These are phyloP conservation scores for Thecaphora thlaspeos DNA, from an alignment of 1,284 basidiomycete species.

Conservation along the genomic window DNA sequence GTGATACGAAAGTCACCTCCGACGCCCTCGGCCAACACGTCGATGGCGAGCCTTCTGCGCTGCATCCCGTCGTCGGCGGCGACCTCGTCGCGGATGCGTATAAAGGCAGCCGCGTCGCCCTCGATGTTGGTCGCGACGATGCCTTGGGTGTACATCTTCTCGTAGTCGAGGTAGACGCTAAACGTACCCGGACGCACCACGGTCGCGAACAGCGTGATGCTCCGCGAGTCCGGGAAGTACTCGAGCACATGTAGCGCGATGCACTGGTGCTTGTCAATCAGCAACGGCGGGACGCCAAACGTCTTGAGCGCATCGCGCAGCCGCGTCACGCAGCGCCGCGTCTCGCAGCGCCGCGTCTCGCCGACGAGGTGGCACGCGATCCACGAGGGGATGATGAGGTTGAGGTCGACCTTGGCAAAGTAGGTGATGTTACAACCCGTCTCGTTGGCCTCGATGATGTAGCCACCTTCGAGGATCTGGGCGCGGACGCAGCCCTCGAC, in stretches of 20 bases:
- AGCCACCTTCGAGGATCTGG: conserved; percentile 28
- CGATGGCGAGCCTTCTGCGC: conserved; percentile 25
- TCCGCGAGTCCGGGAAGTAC: conserved; percentile 30
- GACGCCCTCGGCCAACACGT: conserved; percentile 18
- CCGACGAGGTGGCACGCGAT: conserved; percentile 25
- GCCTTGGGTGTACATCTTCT: conserved; percentile 40
- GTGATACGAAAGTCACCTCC: conserved; percentile 29
- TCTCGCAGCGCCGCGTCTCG: conserved; percentile 35
- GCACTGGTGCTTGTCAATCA: conserved; percentile 28
- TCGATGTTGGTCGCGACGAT: conserved; percentile 20
- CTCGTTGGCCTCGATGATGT: conserved; percentile 25
- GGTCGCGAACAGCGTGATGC: conserved; percentile 22
- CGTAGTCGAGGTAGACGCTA: conserved; percentile 35
- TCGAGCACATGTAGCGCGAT: conserved; percentile 30
- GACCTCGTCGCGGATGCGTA: conserved; percentile 25
- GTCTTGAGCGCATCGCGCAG: conserved; percentile 34
- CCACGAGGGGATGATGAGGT: conserved; percentile 28
- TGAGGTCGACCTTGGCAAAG: conserved; percentile 32
- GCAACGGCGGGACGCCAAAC: conserved; percentile 39
- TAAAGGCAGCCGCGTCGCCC: conserved; percentile 16
- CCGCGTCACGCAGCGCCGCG: conserved; percentile 21
- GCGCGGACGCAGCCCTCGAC: conserved; percentile 38
- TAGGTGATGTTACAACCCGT: conserved; percentile 36
- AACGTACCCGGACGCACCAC: conserved; percentile 33
- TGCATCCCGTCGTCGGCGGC: conserved; percentile 21